Evolutionary conservation across 352 stramenopile species (phyloP), one percentile per base, ranked within the genome.

Genomic region (Globisporangium recalcitrans): DNA sequence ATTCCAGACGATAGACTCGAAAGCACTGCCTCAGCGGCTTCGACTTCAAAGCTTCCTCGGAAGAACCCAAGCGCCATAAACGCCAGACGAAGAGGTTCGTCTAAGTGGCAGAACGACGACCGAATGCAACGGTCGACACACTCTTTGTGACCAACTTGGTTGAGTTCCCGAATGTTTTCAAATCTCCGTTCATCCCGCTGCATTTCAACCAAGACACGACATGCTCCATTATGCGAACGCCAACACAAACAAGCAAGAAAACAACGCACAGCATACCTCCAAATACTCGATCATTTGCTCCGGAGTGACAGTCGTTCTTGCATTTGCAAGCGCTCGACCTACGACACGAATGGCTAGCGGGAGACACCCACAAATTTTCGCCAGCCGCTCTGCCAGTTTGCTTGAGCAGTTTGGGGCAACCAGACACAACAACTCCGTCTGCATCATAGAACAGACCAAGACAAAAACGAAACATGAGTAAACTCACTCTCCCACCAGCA

Each of bases 1-100:
- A 51, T 53, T 19, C 66, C 53, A 11, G 69, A 58, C 22, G 69
- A 75, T 51, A 77, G 63, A 49, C 78, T 78, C n/a, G 74, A 88
- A 4, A 93, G 61, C 40, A 93, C 78, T 26, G 85, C 80, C 49
- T 85, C 72, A 16, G 81, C 85, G 8, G 85, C 85, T 54, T 84
- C 72, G 21, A 86, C 70, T 47, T 91, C 80, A 34, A 93, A 93
- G 21, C 70, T 87, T 53, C 85, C 82, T 24, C 85, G 80, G 59
- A 93, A 93, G 48, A 93, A 89, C 13, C 85, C 85, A 31, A 93
- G 77, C 19, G 79, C 82, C 82, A 93, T 91, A 51, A 93, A 93
- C 1, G 82, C 84, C 21, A 91, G 68, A n/a, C 75, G 78, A 22
- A 91, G 68, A 8, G 80, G 70, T 32, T 87, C 75, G 2, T 90